Evolutionary conservation across 768 basidiomycete species (phyloP), one percentile per base, ranked within the genome.

Genomic region (Harrya chromipes): DNA sequence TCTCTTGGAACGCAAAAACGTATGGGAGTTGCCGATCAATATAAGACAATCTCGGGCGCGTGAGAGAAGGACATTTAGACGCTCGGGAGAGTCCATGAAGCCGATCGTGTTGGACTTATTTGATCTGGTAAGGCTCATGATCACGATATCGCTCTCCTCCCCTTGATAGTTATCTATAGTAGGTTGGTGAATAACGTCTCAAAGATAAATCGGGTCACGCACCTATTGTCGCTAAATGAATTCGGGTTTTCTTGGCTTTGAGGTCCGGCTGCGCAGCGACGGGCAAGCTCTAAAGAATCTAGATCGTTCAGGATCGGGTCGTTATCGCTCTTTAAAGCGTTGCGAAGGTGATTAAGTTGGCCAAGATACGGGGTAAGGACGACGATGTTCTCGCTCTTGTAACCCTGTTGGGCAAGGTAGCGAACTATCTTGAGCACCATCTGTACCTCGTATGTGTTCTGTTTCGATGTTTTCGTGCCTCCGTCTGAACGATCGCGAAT

Each of bases 101-200:
- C 86, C 85, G 31, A 87, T 87, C 50, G 80, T 72, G 43, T 75
- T 61, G 0, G 67, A 57, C 0, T 67, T 8, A 51, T 87, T 87
- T 57, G 84, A 84, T 36, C 85, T 62, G 0, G 82, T 84, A 11
- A 87, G 64, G 6, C 77, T 80, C 6, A 73, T 72, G 21, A 87
- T 67, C 19, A 87, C 83, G 43, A 88, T 81, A 21, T 86, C 75
- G 45, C 81, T 80, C 60, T 87, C 85, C 56, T 87, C 85, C 10
- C 85, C 85, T 55, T 87, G 85, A 52, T 85, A 87, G 56, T 87
- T 87, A 52, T 87, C 85, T 86, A 47, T 10, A 16, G 12, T n/a
- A 12, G 3, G 4, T 12, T 9, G n/a, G 34, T 23, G 14, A 17
- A 37, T 6, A 3, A 6, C 17, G 10, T 16, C 29, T 11, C 3